A percentile compares a stretch with the other conserved stretches of the same genome.
Evolutionary conservation across 2,329 filamentous ascomycete genomes (phyloP).

Genomic region (Calonectria henricotiae): DNA sequence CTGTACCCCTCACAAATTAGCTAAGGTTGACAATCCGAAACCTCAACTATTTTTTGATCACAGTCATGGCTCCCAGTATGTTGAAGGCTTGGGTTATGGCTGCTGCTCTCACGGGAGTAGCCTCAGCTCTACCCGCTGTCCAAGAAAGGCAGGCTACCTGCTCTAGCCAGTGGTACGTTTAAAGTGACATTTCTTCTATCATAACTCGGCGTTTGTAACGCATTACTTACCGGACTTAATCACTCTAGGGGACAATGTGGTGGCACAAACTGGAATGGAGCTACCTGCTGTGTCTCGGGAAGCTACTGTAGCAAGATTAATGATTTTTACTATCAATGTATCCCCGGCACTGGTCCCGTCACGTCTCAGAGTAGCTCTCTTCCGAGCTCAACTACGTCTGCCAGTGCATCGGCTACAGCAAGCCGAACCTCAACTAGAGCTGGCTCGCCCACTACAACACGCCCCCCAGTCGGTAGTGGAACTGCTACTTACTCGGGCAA

Average conservation of each 20-base stretch:
- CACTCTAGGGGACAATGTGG: constrained; percentile 61
- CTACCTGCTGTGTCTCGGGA: constrained; percentile 61
- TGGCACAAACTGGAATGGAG: constrained; percentile 62
- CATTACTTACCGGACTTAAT: background rate
- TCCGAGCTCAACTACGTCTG: constrained; percentile 37
- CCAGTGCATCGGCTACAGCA: constrained; percentile 21
- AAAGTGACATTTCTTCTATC: accelerated
- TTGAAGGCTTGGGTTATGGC: constrained; percentile 38
- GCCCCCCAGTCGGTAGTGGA: constrained; percentile 53
- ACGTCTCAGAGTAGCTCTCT: constrained; percentile 39
- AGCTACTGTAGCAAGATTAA: constrained; percentile 49
- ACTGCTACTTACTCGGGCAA: constrained; percentile 69
- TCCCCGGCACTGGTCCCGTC: constrained; percentile 39
- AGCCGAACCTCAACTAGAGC: constrained; percentile 30
- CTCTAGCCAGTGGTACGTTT: constrained; percentile 43
- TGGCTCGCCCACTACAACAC: constrained; percentile 43
- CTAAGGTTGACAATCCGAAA: background rate
- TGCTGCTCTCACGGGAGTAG: constrained; percentile 48
- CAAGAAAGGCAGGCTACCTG: constrained; percentile 56
- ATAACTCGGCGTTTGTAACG: accelerated
- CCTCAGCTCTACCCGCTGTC: constrained; percentile 59
- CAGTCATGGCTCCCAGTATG: constrained; percentile 40
- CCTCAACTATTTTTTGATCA: background rate
- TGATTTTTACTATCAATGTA: constrained; percentile 49
- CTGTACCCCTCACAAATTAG: background rate